Evolutionary conservation across 352 stramenopile species (phyloP), one percentile per base, ranked within the genome.

Genomic region (Globisporangium okanoganense): DNA sequence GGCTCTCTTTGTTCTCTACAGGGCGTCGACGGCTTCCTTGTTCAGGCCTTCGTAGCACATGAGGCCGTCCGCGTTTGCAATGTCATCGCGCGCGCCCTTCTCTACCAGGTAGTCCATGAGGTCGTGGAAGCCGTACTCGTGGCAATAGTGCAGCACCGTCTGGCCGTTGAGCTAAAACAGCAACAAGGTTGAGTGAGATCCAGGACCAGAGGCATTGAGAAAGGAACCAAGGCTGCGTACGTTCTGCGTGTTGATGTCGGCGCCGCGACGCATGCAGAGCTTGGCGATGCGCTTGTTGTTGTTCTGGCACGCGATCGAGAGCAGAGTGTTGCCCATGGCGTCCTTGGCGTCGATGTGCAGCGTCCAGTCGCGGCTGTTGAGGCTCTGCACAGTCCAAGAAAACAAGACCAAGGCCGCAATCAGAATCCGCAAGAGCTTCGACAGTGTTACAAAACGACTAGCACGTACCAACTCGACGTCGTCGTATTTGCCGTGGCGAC

Each of bases 251-350:
- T 98, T 97, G 65, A 98, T 85, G 40, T 98, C 88, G 33, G 94
- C 92, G 16, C 90, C 95, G 31, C 90, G 86, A 5, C 95, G 89
- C 27, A 98, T 62, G 66, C 87, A 97, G 7, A 98, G 79, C 78
- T 98, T 98, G 40, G 82, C 82, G 45, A 99, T 98, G 49, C 94
- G 82, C 70, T 98, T 97, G 76, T 98, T 98, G 69, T 96, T 96
- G 79, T 99, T 99, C 63, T 99, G 95, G 31, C 86, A 96, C 0
- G 92, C 95, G 25, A 98, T 77, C 33, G 88, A 94, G 12, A 99
- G 73, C n/a, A 99, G 63, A 2, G 90, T 97, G 60, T 98, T 98
- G 36, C 94, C 95, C 20, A 88, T 85, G 7, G 81, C 76, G 58
- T 99, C 95, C 62, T 95, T 92, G 47, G 89, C 87, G 56, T 98